Evolutionary conservation across 2,329 filamentous ascomycete species (phyloP).

Genomic region (Scolecobasidium constrictum): DNA sequence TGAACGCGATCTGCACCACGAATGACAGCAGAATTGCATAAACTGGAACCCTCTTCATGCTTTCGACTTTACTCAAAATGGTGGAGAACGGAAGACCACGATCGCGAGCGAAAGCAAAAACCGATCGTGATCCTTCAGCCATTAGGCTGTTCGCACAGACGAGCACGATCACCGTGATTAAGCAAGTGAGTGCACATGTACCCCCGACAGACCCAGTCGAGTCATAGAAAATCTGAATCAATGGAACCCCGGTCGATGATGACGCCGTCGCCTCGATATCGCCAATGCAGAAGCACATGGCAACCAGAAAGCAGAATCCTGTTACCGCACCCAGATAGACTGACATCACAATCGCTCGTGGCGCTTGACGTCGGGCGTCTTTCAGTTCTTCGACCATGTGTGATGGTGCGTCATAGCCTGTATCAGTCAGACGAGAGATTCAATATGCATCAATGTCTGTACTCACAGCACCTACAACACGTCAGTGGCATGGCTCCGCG

Average conservation of each 20-base stretch:
- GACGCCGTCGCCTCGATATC: constrained; percentile 35
- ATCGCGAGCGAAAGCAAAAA: constrained; percentile 41
- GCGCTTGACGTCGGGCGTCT: constrained; percentile 39
- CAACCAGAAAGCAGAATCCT: constrained; percentile 38
- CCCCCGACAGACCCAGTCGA: constrained; percentile 34
- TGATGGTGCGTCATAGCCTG: constrained; percentile 25
- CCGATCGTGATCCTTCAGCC: constrained; percentile 35
- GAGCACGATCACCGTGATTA: constrained; percentile 39
- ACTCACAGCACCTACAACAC: too few relatives aligned
- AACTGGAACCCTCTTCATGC: constrained; percentile 36
- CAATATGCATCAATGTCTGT: too few relatives aligned
- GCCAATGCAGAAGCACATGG: constrained; percentile 41
- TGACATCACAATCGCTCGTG: constrained; percentile 35
- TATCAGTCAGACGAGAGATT: too few relatives aligned
- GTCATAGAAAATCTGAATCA: constrained; percentile 43
- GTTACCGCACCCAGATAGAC: constrained; percentile 35
- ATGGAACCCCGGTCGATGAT: constrained; percentile 38
- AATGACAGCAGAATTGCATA: constrained; percentile 37
- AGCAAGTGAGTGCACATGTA: constrained; percentile 32
- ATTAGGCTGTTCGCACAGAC: constrained; percentile 36
- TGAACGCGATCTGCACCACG: constrained; percentile 40
- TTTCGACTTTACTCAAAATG: constrained; percentile 34
- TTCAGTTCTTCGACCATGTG: constrained; percentile 48
- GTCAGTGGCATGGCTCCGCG: too few relatives aligned
- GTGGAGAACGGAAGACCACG: constrained; percentile 41